Base-by-base conservation (phyloP, 1,284 basidiomycete species). In the Athelia sp. region DNA sequence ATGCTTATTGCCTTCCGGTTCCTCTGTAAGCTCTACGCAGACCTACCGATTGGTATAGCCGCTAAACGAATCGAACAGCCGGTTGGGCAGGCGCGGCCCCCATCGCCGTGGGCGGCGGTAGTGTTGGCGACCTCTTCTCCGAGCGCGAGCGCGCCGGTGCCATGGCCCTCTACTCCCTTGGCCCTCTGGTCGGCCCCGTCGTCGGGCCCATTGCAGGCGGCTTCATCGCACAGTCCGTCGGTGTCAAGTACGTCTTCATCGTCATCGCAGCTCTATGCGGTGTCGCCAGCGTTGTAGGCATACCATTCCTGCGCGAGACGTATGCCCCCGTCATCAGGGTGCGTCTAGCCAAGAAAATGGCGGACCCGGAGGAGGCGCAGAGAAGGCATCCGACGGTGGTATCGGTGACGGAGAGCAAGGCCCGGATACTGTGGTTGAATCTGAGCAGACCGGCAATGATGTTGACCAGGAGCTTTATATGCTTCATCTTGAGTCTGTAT, bases 1-100 rank as follows among this genome's bases (percentile, higher is more conserved):
- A 58, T 76, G 11, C 64, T 90, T 23, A 78, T 89, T 40, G 80
- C 68, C 17, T 84, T 89, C 65, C 82, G 88, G 46, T 78, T 88
- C 56, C 68, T 91, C n/a, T 69, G 87, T 75, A 64, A 56, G 70
- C 68, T 47, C 4, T 26, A 26, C 51, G 21, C 43, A 31, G n/a
- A 17, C 31, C n/a, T n/a, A n/a, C n/a, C n/a, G n/a, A n/a, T n/a
- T n/a, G n/a, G n/a, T n/a, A n/a, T n/a, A n/a, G n/a, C n/a, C n/a
- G n/a, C n/a, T n/a, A 31, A 46, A 40, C 46, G 32, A 29, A 29
- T 43, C n/a, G n/a, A n/a, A n/a, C n/a, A 84, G 82, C 75, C 52
- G 83, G 83, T 1, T 68, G 83, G 42, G 73, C 73, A 2, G 82
- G 80, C 34, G 77, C 75, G 50, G 79, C 81, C 1, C 81, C 84